Evolutionary conservation across 78 protist genomes (phyloP).

Genomic region (Cyanophora paradoxa): DNA sequence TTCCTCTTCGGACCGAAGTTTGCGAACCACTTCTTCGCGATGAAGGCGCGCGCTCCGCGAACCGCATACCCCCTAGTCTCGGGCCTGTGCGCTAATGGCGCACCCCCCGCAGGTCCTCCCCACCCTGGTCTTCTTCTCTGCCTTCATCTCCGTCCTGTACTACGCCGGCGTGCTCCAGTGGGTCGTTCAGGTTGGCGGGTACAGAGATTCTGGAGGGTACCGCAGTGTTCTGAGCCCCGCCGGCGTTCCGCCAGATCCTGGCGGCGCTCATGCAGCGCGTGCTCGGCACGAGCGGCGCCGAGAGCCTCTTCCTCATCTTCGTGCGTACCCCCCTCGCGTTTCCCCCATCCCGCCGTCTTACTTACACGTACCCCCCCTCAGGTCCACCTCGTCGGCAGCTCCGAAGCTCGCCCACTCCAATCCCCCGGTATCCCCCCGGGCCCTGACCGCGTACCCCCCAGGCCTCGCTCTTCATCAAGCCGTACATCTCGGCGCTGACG

Average conservation of each 20-base stretch:
- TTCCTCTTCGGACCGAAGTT: background rate
- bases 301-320: background rate
- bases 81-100: background rate
- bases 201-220: too few relatives aligned
- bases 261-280: background rate
- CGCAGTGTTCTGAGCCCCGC: too few relatives aligned
- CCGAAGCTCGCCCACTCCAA: too few relatives aligned
- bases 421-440: too few relatives aligned
- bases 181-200: too few relatives aligned
- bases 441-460: too few relatives aligned
- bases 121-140: slow-evolving; percentile 7
- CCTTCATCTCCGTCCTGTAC: background rate
- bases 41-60: too few relatives aligned
- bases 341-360: background rate
- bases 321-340: background rate
- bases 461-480: slow-evolving; percentile 21
- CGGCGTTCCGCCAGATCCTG: too few relatives aligned
- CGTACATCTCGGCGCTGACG: slow-evolving; percentile 21
- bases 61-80: background rate
- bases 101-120: slow-evolving; percentile 41
- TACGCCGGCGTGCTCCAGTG: slow-evolving; percentile 25
- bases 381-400: too few relatives aligned
- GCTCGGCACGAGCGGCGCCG: background rate
- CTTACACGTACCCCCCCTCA: slow-evolving; percentile 16
- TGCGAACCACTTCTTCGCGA: background rate